Conservation (phyloP, 2,329 filamentous ascomycete genomes). For the Claviceps arundinis region DNA sequence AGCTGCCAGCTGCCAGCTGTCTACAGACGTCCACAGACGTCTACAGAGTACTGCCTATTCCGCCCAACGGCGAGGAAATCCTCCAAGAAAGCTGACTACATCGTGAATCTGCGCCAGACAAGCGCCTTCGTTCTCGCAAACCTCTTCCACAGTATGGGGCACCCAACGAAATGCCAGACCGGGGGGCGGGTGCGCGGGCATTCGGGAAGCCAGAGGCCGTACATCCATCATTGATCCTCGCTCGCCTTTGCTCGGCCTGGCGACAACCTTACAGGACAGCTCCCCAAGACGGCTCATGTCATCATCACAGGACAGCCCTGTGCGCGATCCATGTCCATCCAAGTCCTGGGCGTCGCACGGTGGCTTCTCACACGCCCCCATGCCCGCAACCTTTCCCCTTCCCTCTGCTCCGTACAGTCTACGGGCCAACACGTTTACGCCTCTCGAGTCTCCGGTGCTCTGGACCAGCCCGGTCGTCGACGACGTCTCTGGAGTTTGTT, state of each 20-base stretch:
- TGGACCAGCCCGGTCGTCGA: background rate
- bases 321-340: background rate
- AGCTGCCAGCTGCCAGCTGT: background rate
- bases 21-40: too few relatives aligned
- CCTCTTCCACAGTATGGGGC: too few relatives aligned
- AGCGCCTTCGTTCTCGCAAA: background rate
- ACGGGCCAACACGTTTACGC: background rate
- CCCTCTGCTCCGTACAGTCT: too few relatives aligned
- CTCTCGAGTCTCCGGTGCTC: background rate
- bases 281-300: slow-evolving; percentile 4
- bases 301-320: slow-evolving; percentile 2
- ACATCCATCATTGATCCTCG: background rate
- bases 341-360: background rate
- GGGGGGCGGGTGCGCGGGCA: background rate
- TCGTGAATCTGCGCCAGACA: background rate
- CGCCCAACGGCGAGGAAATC: too few relatives aligned
- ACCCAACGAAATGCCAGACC: background rate
- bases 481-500: background rate
- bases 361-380: background rate
- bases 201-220: background rate
- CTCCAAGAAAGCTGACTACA: background rate
- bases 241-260: background rate
- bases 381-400: background rate
- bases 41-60: background rate
- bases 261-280: too few relatives aligned